Percentiles rank a stretch among this genome's conserved stretches.
phyloP scores from a whole-genome alignment of 225 moss, liverwort and hornwort species.

The Polytrichum commune region DNA sequence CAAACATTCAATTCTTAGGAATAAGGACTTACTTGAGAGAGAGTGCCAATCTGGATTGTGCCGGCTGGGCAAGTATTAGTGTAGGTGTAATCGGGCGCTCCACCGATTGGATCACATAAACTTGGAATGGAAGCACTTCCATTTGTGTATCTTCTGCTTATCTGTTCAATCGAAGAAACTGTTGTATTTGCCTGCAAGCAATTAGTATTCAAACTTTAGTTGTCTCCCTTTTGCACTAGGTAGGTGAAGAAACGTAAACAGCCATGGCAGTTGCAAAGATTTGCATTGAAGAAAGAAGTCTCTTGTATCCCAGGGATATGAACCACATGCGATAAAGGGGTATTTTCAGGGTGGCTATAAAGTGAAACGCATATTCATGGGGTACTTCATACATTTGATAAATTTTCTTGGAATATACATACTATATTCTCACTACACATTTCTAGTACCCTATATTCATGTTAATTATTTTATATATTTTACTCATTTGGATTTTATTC shows the following conservation, averaged over 20 bases:
- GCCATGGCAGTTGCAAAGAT: neutral
- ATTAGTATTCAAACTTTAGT: neutral
- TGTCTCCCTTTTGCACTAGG: neutral
- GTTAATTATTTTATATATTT: too few relatives aligned
- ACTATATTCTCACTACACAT: too few relatives aligned
- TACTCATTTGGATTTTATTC: too few relatives aligned
- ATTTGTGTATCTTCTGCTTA: conserved; percentile 10
- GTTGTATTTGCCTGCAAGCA: conserved; percentile 47
- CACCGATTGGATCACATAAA: conserved; percentile 59
- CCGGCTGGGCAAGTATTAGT: conserved; percentile 43
- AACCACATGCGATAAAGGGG: too few relatives aligned
- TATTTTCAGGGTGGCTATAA: too few relatives aligned
- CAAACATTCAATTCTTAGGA: neutral
- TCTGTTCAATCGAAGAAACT: conserved; percentile 26
- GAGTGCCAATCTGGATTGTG: conserved; percentile 46
- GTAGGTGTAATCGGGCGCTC: conserved; percentile 56
- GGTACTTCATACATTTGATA: too few relatives aligned
- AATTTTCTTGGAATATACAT: neutral
- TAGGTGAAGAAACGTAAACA: neutral
- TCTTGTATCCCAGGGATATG: too few relatives aligned
- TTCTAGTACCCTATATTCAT: too few relatives aligned
- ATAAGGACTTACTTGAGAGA: conserved; percentile 48
- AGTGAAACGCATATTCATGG: too few relatives aligned
- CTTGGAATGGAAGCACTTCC: conserved; percentile 18
- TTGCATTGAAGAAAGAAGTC: too few relatives aligned